Evolutionary conservation across 257 asterid species (phyloP), one percentile per base, ranked within the genome.

Genomic region (Forsythia suspensa): DNA sequence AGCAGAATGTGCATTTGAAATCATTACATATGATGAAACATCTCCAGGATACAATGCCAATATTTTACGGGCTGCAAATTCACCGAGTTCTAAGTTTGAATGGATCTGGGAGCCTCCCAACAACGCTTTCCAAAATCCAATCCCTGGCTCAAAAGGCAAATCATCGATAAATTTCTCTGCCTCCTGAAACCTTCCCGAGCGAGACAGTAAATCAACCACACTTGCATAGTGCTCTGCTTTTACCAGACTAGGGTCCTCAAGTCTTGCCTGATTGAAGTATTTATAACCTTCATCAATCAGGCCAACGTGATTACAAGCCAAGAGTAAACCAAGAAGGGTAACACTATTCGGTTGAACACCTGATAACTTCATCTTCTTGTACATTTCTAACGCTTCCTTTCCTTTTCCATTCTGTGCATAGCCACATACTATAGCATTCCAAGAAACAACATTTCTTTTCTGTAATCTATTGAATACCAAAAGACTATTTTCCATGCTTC

Each of bases 71-170:
- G 94, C 89, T 6, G 95, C 96, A 29, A 82, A 78, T 40, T 83
- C 89, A 36, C 96, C 99, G 75, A 93, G 73, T 65, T 86, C 86
- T 12, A 76, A 4, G 41, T 95, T 92, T 6, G 89, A 84, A 75
- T 92, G 96, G 13, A 90, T 87, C 79, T 79, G 92, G 67, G 97
- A 95, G 8, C 98, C 99, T 15, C 96, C 97, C 3, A 95, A 86
- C 75, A 95, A 67, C 0, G 98, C 95, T 85, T 95, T 95, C 99
- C 99, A 95, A 65, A 95, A 91, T 20, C 96, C 98, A 0, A 91
- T 79, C 5, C 98, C 97, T 3, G 94, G 96, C 16, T 89, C 92
- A 65, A 95, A 95, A 3, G 98, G 99, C 90, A 95, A 75, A 2
- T 86, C 88, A 1, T 46, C n/a, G 9, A 95, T 81, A 72, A 93